Percentiles rank a stretch among this genome's conserved stretches.
Evolutionary conservation across 257 asterid species (phyloP).

Genomic region (Hygrophila difformis): DNA sequence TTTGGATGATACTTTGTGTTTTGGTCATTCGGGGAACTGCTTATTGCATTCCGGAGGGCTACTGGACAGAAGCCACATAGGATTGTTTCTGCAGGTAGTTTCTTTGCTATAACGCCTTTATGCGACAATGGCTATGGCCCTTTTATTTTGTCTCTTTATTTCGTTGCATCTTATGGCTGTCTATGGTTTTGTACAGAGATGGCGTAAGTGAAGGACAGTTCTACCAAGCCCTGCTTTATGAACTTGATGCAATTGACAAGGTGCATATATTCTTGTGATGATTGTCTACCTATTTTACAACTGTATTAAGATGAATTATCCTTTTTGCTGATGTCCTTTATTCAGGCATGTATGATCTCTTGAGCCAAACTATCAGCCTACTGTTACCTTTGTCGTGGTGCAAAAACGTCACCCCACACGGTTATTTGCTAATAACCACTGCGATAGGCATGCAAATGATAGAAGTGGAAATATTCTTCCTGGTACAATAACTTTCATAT

Average conservation of each 20-base stretch:
- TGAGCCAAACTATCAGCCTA: constrained; percentile 71
- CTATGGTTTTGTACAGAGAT: constrained; percentile 29
- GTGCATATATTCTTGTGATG: constrained; percentile 14
- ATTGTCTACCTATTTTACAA: constrained; percentile 1
- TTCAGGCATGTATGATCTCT: constrained; percentile 58
- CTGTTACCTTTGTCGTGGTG: no score
- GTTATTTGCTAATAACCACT: constrained; percentile 66
- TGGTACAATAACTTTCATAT: no score
- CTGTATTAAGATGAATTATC: constrained; percentile 40
- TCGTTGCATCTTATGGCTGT: no score
- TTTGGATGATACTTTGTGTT: not conserved
- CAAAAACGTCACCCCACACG: no score
- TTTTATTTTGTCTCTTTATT: constrained; percentile 3
- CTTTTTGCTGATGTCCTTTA: constrained; percentile 29
- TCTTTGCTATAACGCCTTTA: not conserved
- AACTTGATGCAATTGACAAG: no score
- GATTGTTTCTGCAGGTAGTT: no score
- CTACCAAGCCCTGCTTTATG: no score
- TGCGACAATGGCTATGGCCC: not conserved
- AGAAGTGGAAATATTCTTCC: no score
- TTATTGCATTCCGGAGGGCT: no score
- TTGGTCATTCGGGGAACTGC: constrained; percentile 32
- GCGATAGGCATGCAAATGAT: no score
- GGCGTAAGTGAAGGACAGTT: no score
- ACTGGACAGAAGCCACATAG: constrained; percentile 24